Evolutionary conservation across 2,329 filamentous ascomycete genomes (phyloP).

Genomic region (Ilyonectria mors-panacis): DNA sequence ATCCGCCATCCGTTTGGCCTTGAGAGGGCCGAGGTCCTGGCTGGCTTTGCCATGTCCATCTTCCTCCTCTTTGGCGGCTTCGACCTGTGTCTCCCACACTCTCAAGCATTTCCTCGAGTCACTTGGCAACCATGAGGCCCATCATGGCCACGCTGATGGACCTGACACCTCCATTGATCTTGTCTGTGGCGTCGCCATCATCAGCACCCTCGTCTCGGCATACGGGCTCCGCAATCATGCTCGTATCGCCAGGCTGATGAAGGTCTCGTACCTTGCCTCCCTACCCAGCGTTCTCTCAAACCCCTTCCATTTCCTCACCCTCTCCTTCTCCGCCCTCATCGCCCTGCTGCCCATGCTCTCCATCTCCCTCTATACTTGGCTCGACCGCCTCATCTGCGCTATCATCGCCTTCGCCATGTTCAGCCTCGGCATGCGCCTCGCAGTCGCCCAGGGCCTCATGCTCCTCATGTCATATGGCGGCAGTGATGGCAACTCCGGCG

Average conservation of each 20-base stretch:
- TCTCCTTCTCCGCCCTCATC: constrained; percentile 87
- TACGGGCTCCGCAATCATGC: constrained; percentile 91
- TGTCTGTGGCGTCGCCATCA: constrained; percentile 85
- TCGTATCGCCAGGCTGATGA: constrained; percentile 92
- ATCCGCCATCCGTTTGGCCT: constrained; percentile 95
- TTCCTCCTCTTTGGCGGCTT: constrained; percentile 98
- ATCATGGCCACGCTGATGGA: constrained; percentile 75
- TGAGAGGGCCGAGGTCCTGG: constrained; percentile 92
- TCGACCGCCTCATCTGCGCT: constrained; percentile 86
- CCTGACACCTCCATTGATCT: constrained; percentile 84
- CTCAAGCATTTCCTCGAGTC: constrained; percentile 91
- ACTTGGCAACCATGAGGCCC: constrained; percentile 73
- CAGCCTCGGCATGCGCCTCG: constrained; percentile 84
- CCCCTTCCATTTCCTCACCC: constrained; percentile 93
- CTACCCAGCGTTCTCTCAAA: constrained; percentile 92
- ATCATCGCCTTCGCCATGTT: constrained; percentile 92
- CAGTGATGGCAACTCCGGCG: constrained; percentile 59
- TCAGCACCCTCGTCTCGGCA: constrained; percentile 87
- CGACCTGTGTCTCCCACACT: constrained; percentile 93
- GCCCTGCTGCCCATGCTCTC: constrained; percentile 87
- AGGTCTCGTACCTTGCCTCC: constrained; percentile 84
- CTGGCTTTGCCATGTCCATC: constrained; percentile 95
- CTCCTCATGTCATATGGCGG: constrained; percentile 89
- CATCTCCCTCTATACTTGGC: constrained; percentile 83
- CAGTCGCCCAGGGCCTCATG: constrained; percentile 91